Evolutionary conservation across 164 flowering plant species (phyloP).

Genomic region (Amborella trichopoda): DNA sequence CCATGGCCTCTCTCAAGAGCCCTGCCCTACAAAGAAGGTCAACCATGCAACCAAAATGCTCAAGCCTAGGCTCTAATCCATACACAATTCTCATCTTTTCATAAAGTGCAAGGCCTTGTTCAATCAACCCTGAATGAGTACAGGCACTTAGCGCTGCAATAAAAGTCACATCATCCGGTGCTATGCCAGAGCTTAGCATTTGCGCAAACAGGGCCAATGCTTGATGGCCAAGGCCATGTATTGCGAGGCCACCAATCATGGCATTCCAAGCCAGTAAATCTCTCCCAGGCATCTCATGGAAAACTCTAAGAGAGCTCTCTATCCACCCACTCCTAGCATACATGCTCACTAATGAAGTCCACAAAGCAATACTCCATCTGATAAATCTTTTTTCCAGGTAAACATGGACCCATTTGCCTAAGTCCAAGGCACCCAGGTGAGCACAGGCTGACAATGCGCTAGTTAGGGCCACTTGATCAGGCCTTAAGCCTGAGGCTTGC

Average conservation of each 20-base stretch:
- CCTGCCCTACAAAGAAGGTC: slow-evolving; percentile 30
- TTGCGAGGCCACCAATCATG: slow-evolving; percentile 20
- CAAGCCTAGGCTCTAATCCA: slow-evolving; percentile 14
- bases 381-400: slow-evolving; percentile 9
- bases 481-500: slow-evolving; percentile 10
- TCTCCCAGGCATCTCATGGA: slow-evolving; percentile 16
- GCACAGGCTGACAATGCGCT: slow-evolving; percentile 20
- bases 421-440: slow-evolving; percentile 18
- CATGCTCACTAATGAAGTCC: slow-evolving; percentile 22
- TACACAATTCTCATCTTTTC: slow-evolving; percentile 13
- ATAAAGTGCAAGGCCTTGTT: slow-evolving; percentile 13
- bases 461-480: slow-evolving; percentile 18
- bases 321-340: slow-evolving; percentile 23
- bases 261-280: slow-evolving; percentile 21
- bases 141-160: slow-evolving; percentile 18
- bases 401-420: slow-evolving; percentile 16
- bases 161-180: slow-evolving; percentile 18
- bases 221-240: slow-evolving; percentile 18
- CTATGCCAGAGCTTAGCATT: slow-evolving; percentile 14
- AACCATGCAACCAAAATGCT: slow-evolving; percentile 28
- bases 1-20: slow-evolving; percentile 18
- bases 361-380: slow-evolving; percentile 11
- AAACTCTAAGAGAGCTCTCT: slow-evolving; percentile 12
- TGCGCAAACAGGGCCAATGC: slow-evolving; percentile 15
- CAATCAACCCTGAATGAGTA: slow-evolving; percentile 23